These are phyloP conservation scores for Nitzschia sp. DNA, from an alignment of 108 stramenopile genomes.

Conservation along the genomic window DNA sequence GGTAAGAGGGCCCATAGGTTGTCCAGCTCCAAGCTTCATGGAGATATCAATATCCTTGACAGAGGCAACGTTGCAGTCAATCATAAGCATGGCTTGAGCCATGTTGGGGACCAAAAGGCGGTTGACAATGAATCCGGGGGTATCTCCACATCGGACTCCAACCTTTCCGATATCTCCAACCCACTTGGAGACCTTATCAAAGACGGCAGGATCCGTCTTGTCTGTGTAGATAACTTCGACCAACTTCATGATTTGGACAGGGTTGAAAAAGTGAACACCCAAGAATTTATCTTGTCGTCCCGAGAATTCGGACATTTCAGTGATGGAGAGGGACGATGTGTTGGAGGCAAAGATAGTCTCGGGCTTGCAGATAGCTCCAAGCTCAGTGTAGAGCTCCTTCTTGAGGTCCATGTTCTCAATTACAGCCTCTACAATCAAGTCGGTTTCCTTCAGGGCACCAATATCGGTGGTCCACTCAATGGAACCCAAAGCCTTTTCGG, in stretches of 20 bases:
- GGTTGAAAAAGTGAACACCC: conserved; percentile 99
- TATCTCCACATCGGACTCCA: conserved; percentile 88
- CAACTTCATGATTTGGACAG: conserved; percentile 91
- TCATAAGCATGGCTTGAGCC: conserved; percentile 90
- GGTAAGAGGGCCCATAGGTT: conserved; percentile 94
- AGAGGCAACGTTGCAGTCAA: conserved; percentile 92
- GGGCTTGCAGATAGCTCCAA: conserved; percentile 77
- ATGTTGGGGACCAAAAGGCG: conserved; percentile 89
- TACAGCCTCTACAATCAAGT: conserved; percentile 94
- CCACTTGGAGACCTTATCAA: conserved; percentile 78
- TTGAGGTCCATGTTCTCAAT: conserved; percentile 95
- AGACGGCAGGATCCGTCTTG: conserved; percentile 80
- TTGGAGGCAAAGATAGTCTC: conserved; percentile 93
- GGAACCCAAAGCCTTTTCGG: conserved; percentile 50
- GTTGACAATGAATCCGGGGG: conserved; percentile 99
- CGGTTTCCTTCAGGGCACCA: conserved; percentile 67
- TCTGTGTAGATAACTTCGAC: conserved; percentile 95
- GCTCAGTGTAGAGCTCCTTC: conserved; percentile 71
- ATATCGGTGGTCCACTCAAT: conserved; percentile 87
- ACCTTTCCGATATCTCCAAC: conserved; percentile 77
- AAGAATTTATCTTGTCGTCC: conserved; percentile 91
- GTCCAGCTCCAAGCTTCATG: conserved; percentile 97
- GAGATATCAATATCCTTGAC: conserved; percentile 92
- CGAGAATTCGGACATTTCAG: conserved; percentile 87
- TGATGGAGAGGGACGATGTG: conserved; percentile 87